Base-by-base conservation (phyloP, 345 rosid genomes). In the Pelargonium nanum region DNA sequence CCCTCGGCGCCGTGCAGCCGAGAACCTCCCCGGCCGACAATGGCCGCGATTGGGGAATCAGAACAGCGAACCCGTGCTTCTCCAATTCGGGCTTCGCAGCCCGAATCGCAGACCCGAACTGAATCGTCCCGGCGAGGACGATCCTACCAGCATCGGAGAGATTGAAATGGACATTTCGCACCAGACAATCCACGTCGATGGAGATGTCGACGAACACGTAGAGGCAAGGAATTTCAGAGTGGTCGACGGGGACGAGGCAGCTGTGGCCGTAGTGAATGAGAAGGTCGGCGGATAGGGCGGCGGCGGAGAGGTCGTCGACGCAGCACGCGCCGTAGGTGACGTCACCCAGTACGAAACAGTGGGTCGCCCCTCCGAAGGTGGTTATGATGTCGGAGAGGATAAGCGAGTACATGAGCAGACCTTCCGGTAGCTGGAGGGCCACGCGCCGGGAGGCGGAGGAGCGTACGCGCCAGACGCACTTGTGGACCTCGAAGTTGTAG, bases 311-410 rank as follows among this genome's bases (percentile, higher is more conserved):
- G 72, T 89, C 98, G 55, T 92, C 97, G 24, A 87, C 80, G 75
- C 99, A 93, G 69, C 97, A 93, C 5, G 96, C 99, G 19, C 96
- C 96, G 58, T 85, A 92, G 21, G 98, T 87, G 19, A 89, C 97
- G 63, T 87, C 96, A 21, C 93, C 96, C 53, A 92, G 88, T 59
- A 89, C 65, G 66, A 89, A 92, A 74, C 95, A 89, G 66, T 85
- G 83, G 9, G 73, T 50, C 20, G 80, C 91, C 53, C 69, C 89
- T 6, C 86, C 84, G 53, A 81, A 81, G 72, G 93, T 66, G 1
- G 85, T 76, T 78, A 89, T 79, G 74, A 93, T 85, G 65, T 93
- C 97, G 40, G 97, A 85, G 80, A 92, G 88, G 28, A 83, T 70
- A 26, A 89, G 81, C 4, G 99, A 83, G 65, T 84, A 93, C 94